Percentiles rank a stretch among this genome's conserved stretches.
Conservation (phyloP, 768 basidiomycete species). For the Xerocomellus chrysenteron region DNA sequence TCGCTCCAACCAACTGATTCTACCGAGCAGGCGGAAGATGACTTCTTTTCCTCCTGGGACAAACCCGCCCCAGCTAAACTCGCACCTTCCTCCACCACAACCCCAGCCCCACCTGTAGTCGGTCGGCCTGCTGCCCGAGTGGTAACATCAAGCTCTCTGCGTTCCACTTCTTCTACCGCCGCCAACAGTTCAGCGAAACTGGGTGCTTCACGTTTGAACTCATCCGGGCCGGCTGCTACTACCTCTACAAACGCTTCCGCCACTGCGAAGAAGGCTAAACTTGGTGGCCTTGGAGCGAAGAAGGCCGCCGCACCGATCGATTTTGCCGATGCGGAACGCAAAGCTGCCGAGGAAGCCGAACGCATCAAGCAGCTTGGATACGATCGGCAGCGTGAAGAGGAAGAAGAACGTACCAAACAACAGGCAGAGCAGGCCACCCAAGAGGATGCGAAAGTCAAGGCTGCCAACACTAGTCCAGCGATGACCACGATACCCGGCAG, state of each 20-base stretch:
- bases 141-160: slow-evolving; percentile 62
- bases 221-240: slow-evolving; percentile 36
- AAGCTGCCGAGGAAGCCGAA: slow-evolving; percentile 90
- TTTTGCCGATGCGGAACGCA: slow-evolving; percentile 92
- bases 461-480: slow-evolving; percentile 25
- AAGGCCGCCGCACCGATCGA: slow-evolving; percentile 80
- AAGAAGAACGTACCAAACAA: slow-evolving; percentile 70
- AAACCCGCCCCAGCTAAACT: slow-evolving; percentile 66
- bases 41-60: slow-evolving; percentile 98
- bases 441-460: slow-evolving; percentile 30
- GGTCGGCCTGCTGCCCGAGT: slow-evolving; percentile 61
- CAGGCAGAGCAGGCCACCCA: slow-evolving; percentile 51
- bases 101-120: slow-evolving; percentile 55
- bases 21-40: slow-evolving; percentile 64
- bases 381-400: slow-evolving; percentile 80
- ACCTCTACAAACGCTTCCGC: slow-evolving; percentile 32
- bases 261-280: slow-evolving; percentile 60
- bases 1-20: slow-evolving; percentile 38
- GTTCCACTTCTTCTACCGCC: slow-evolving; percentile 41
- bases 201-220: slow-evolving; percentile 43
- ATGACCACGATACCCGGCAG: slow-evolving; percentile 26
- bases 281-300: slow-evolving; percentile 82
- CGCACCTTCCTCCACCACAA: slow-evolving; percentile 49
- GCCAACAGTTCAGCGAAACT: slow-evolving; percentile 35
- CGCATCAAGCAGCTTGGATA: slow-evolving; percentile 90